Evolutionary conservation across 176 grass and related monocot genomes (phyloP).

Genomic region (Hsuehochloa calcarea): DNA sequence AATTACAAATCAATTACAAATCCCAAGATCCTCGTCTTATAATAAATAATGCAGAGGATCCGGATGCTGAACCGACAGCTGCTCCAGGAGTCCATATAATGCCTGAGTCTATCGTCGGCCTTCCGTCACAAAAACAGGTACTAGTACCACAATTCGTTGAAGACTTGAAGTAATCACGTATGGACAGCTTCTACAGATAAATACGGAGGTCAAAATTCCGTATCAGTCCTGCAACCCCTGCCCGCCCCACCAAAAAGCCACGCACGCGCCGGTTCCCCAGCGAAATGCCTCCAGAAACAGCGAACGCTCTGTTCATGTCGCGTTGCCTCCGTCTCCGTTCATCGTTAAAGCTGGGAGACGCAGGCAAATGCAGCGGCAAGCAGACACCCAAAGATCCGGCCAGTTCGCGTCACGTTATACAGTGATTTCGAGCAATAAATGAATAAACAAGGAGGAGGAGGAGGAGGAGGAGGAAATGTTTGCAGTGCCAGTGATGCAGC

Average conservation of each 20-base stretch:
- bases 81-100: not conserved
- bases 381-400: not conserved
- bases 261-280: not conserved
- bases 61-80: no score
- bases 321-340: not conserved
- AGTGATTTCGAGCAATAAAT: not conserved
- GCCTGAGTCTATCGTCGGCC: not conserved
- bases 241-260: not conserved
- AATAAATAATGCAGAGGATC: no score
- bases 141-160: not conserved
- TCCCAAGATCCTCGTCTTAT: constrained; percentile 25
- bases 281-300: not conserved
- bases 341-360: not conserved
- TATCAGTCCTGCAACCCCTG: not conserved
- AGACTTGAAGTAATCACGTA: not conserved
- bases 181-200: not conserved
- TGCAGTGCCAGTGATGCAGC: not conserved
- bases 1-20: constrained; percentile 31
- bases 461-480: no score
- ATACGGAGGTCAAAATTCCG: not conserved
- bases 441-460: no score
- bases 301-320: not conserved
- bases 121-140: not conserved
- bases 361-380: not conserved
- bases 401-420: not conserved